Base-by-base conservation (phyloP, 345 rosid species). In the Boechera retrofracta region DNA sequence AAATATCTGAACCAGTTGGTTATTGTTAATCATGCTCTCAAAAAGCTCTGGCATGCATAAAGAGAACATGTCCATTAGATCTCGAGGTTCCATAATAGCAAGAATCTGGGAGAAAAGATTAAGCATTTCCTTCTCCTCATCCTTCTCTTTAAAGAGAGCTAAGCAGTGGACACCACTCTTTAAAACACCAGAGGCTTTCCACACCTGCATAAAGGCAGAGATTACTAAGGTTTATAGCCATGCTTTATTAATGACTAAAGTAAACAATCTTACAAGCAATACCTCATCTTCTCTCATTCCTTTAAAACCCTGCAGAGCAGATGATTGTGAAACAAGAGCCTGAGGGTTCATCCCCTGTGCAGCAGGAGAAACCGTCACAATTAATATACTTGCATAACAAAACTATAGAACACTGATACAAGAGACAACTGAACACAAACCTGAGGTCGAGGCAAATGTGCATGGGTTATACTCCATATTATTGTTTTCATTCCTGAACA, bases 251-350 rank as follows among this genome's bases (percentile, higher is more conserved):
- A 24, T 53, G 60, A 62, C 79, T 69, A 8, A 36, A 55, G 42
- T 10, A 74, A 69, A 63, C 68, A 53, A 32, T 68, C 36, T 7
- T 38, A 39, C 35, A 49, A 56, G 41, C 55, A 72, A 73, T 86
- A 95, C 99, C 99, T 95, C 99, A 83, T 95, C 99, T 85, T 95
- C 96, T 74, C 92, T 85, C 96, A 93, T 82, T 81, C 98, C 99
- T 86, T 88, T 95, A 82, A 91, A 91, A 41, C 86, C 92, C 82
- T 91, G 96, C 70, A 92, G 82, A 57, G 86, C 85, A 66, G 97
- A 82, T 45, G 93, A 77, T 39, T 87, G 78, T 64, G 97, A 81
- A 77, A 67, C 92, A 75, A 89, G 89, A 44, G 74, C 89, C 80
- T 89, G 97, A 44, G 83, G 85, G 65, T 89, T 89, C 41, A 89